Percentiles rank a stretch among this genome's conserved stretches.
phyloP scores from a whole-genome alignment of 1,139 yeast species.

The Saccharomyces hybrid region DNA sequence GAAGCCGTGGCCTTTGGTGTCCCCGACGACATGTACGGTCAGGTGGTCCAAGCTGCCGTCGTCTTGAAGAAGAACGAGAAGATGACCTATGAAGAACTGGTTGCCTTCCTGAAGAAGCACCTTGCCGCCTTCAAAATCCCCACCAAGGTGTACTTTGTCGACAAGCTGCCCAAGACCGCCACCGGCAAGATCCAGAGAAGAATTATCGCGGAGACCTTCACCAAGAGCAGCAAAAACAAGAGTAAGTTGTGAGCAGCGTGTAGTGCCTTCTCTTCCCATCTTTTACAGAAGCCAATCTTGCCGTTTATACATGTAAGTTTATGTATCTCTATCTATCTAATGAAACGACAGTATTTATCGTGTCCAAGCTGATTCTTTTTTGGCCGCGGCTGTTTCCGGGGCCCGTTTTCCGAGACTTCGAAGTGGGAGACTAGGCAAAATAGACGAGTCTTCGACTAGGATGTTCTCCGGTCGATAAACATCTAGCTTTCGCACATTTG shows the following conservation, averaged over 20 bases:
- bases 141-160: slow-evolving; percentile 45
- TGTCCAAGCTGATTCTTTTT: neutral
- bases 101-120: slow-evolving; percentile 37
- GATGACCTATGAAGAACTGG: slow-evolving; percentile 39
- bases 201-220: slow-evolving; percentile 43
- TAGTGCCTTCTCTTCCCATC: too few species aligned
- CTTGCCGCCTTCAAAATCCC: slow-evolving; percentile 55
- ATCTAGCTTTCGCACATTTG: neutral
- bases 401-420: slow-evolving; percentile 1
- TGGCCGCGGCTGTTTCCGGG: slow-evolving; percentile 1
- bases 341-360: neutral
- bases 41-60: slow-evolving; percentile 57
- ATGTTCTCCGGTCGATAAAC: neutral
- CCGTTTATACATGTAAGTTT: neutral
- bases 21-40: slow-evolving; percentile 57
- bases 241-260: slow-evolving; percentile 28
- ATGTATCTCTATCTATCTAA: neutral
- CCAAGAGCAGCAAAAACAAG: slow-evolving; percentile 19
- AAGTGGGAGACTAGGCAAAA: neutral
- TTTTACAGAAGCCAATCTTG: neutral
- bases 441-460: neutral
- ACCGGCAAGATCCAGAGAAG: slow-evolving; percentile 66
- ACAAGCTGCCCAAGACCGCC: slow-evolving; percentile 59
- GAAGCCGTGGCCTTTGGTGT: slow-evolving; percentile 68
- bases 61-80: slow-evolving; percentile 40